Base-by-base conservation (phyloP, 129 eudicot genomes). In the Escallonia rubra region DNA sequence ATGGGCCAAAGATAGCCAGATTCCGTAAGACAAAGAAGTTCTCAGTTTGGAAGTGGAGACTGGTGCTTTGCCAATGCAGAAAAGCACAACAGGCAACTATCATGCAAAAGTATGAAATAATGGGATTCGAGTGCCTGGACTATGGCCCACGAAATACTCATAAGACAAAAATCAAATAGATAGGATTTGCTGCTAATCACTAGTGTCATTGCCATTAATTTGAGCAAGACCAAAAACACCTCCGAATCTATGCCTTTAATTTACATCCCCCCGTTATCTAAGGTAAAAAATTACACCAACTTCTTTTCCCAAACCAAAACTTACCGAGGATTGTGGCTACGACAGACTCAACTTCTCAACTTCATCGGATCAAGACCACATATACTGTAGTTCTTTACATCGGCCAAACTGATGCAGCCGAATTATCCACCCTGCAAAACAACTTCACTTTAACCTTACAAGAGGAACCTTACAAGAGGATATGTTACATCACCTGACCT, bases 391-490 rank as follows among this genome's bases (percentile, higher is more conserved):
- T 9, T 62, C 39, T 61, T 41, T 46, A 43, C 11, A 55, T 61
- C 50, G 49, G 58, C 57, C 14, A 10, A 44, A 40, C 55, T 6
- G 12, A 41, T 52, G 41, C 54, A 76, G n/a, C 69, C 47, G 41
- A 40, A 60, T 65, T 10, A 57, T 67, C 55, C 59, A 45, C 51
- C 85, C 82, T 76, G 75, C 73, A 76, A 72, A 76, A 81, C 69
- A 68, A 16, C 59, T 23, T 23, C 34, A 23, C 34, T 23, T 23
- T 23, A 23, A 23, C 34, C 34, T 23, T 23, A 23, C 34, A 23
- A 23, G 34, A 23, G 34, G 34, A 23, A 23, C 34, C 34, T 23
- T 23, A 23, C 34, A 23, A 23, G 34, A 23, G 34, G 34, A 23
- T 23, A 23, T 23, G 34, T 23, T 23, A 23, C 1, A 23, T 54